Conservation (phyloP, 768 basidiomycete genomes). For the Tylopilus balloui region DNA sequence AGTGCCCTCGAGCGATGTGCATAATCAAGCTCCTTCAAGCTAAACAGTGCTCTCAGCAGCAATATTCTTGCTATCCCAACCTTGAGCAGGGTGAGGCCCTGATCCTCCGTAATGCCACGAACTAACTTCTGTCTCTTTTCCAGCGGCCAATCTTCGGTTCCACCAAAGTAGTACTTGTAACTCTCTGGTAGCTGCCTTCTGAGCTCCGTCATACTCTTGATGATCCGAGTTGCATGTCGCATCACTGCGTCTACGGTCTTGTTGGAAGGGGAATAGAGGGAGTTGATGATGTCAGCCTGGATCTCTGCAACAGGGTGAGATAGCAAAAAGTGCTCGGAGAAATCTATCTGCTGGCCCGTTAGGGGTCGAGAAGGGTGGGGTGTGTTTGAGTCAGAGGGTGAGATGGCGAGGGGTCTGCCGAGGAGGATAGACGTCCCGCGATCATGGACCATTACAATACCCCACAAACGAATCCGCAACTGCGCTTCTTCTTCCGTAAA, state of each 20-base stretch:
- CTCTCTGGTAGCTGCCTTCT: constrained; percentile 62
- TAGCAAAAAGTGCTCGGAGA: constrained; percentile 76
- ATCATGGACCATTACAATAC: constrained; percentile 80
- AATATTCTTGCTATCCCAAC: constrained; percentile 78
- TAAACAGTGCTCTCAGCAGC: constrained; percentile 74
- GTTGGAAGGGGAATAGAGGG: constrained; percentile 72
- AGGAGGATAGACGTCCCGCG: constrained; percentile 85
- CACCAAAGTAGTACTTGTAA: constrained; percentile 74
- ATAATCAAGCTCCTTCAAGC: constrained; percentile 66
- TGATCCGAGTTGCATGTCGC: constrained; percentile 73
- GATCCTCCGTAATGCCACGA: constrained; percentile 71
- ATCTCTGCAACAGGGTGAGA: constrained; percentile 77
- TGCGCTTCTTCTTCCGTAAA: constrained; percentile 78
- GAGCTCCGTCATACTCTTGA: constrained; percentile 71
- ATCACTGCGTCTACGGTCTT: constrained; percentile 67
- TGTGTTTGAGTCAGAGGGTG: constrained; percentile 80
- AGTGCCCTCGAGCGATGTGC: constrained; percentile 64
- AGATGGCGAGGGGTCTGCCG: constrained; percentile 78
- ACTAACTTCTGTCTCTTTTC: constrained; percentile 65
- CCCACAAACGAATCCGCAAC: constrained; percentile 79
- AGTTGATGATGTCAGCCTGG: constrained; percentile 86
- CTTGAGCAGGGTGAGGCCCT: constrained; percentile 79
- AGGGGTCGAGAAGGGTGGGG: constrained; percentile 56
- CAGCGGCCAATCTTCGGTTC: constrained; percentile 68
- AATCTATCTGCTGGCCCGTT: constrained; percentile 37